Evolutionary conservation across 768 basidiomycete species (phyloP), one percentile per base, ranked within the genome.

Genomic region (Amylocystis lapponica): DNA sequence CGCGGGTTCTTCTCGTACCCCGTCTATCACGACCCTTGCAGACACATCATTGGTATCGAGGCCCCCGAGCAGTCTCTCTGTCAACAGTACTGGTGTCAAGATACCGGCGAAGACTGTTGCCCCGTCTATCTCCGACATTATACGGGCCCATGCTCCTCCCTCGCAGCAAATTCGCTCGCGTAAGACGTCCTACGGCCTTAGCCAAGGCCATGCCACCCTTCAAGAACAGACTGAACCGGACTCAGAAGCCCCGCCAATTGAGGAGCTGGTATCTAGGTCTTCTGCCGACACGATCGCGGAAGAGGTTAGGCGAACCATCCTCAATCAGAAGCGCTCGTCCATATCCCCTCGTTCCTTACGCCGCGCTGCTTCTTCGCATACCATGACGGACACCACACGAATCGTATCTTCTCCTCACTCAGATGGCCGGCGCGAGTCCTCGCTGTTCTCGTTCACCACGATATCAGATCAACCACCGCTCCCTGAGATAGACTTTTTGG

Each of bases 101-200:
- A 12, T 53, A 44, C 37, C 66, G 67, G 48, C 63, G 52, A 57
- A 78, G 60, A 67, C 66, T 16, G 58, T 83, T 38, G 76, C 81
- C 6, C 89, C 90, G 36, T 86, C 87, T 12, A 93, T 93, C 58
- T 85, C 83, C 30, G 89, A 93, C 44, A 93, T 93, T 47, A 92
- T 93, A 47, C 81, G 84, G 22, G 76, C 76, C 21, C 80, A 91
- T 65, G 80, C 81, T 3, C 85, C 86, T n/a, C 69, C 66, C 17
- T 49, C 53, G 11, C 55, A 67, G 38, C 78, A 76, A 53, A 61
- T 60, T 22, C 72, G 75, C 30, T 51, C 52, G 50, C 72, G 72
- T 31, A 66, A 72, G 27, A 74, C 79, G 5, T 58, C 74, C 10
- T 72, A 75, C 59, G 61, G 68, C 26, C 70, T 66, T 21, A 76